These are phyloP conservation scores for Daldinia vernicosa DNA, from an alignment of 495 filamentous ascomycete genomes.

Conservation along the genomic window DNA sequence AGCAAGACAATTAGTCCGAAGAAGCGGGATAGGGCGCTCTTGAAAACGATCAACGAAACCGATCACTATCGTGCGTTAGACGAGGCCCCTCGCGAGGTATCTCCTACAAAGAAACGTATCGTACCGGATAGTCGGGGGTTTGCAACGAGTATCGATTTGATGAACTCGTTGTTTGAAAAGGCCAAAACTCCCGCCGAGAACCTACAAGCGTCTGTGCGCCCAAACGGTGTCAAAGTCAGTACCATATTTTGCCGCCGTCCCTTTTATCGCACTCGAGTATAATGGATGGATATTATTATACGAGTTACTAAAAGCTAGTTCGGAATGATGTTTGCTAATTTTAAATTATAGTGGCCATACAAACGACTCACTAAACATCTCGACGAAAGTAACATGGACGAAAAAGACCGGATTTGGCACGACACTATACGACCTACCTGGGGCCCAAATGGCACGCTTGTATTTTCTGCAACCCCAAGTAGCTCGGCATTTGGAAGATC, in stretches of 20 bases:
- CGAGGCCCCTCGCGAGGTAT: conserved; percentile 47
- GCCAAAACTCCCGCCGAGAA: conserved; percentile 59
- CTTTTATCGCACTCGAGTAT: background rate
- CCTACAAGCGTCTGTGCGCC: conserved; percentile 50
- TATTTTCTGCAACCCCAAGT: conserved; percentile 62
- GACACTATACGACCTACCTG: conserved; percentile 78
- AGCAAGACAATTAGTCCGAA: conserved; percentile 90
- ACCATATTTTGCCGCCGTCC: conserved; percentile 49
- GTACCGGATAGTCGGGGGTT: conserved; percentile 67
- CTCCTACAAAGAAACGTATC: conserved; percentile 44
- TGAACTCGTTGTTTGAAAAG: conserved; percentile 85
- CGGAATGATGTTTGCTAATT: conserved; percentile 43
- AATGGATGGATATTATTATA: background rate
- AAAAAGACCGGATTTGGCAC: conserved; percentile 67
- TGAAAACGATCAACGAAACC: conserved; percentile 60
- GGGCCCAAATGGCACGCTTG: conserved; percentile 75
- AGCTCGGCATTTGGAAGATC: conserved; percentile 48
- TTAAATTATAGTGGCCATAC: conserved; percentile 81
- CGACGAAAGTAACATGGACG: conserved; percentile 65
- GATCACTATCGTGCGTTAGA: conserved; percentile 32
- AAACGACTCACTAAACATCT: conserved; percentile 75
- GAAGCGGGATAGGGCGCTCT: conserved; percentile 76
- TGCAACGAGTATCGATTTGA: conserved; percentile 83
- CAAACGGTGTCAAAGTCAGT: conserved; percentile 59
- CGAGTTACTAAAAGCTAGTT: conserved; percentile 20